Base-by-base conservation (phyloP, 2,329 filamentous ascomycete species). In the Thielaviopsis punctulata region DNA sequence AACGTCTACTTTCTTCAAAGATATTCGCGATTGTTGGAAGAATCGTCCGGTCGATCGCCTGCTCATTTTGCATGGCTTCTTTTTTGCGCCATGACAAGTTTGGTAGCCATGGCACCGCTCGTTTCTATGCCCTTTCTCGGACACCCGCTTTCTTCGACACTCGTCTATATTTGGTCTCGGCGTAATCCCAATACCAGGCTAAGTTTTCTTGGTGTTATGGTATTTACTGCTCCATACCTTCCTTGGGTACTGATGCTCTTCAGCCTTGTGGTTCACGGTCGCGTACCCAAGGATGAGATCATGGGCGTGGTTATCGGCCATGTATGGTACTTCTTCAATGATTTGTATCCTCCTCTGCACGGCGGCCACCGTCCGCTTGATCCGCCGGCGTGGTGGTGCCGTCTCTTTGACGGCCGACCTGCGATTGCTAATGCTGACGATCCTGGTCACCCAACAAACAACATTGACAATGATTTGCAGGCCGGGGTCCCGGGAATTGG, bases 1-100 rank as follows among this genome's bases (percentile, higher is more conserved):
- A 90, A 96, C 66, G 85, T 96, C 65, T 98, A 95, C 76, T 98
- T 98, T 69, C 82, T 95, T 54, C 89, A 95, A 65, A 84, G 92
- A 53, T 98, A 98, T 67, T 89, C 90, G 6, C 84, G 92, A 49
- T 83, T 96, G 44, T 79, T 98, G 46, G 92, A 98, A 68, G 90
- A 96, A 67, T 88, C 86, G 0, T 88, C 88, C n/a, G 86, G 88
- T 41, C 80, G 86, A 44, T 93, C 86, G 4, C 85, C 90, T 1
- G 92, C 92, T 2, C 84, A 93, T 62, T 98, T 95, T 70, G 88
- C 88, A 5, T 98, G 90, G 89, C 74, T 98, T 18, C 75, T 98
- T 1, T 71, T 92, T 50, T 96, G 94, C 65, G 82, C 88, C 53
- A 87, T 82, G 64, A 75, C 78, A 2, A 84, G 82, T 53, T 78